Evolutionary conservation across 345 rosid species (phyloP).

Genomic region (Camelina laxa): DNA sequence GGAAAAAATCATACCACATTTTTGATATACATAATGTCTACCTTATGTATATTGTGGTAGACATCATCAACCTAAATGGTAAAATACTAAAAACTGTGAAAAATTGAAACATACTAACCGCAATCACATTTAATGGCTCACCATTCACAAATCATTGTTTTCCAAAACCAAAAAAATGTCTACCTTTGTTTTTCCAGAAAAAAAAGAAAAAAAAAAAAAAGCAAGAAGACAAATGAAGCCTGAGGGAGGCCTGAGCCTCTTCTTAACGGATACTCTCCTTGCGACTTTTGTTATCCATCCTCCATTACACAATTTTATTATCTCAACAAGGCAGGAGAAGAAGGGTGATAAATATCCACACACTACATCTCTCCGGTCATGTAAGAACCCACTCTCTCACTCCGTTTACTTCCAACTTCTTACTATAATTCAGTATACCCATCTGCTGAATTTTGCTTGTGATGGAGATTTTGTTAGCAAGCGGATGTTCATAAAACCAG

Average conservation of each 20-base stretch:
- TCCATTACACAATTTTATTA: background rate
- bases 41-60: no score
- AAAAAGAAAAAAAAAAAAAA: background rate
- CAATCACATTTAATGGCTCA: background rate
- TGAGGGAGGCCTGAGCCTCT: background rate
- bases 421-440: background rate
- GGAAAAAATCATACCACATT: no score
- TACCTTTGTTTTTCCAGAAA: no score
- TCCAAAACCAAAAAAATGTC: background rate
- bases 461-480: background rate
- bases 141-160: background rate
- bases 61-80: no score
- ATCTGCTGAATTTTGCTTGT: conserved; percentile 14
- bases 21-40: no score
- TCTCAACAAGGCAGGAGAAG: background rate
- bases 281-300: conserved; percentile 24
- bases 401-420: background rate
- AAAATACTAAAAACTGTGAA: background rate
- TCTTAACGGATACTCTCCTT: conserved; percentile 23
- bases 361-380: conserved; percentile 28
- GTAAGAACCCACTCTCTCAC: conserved; percentile 28
- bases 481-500: background rate
- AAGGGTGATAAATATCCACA: background rate
- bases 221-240: conserved; percentile 17
- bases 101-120: no score